Conservation (phyloP, 2,329 filamentous ascomycete species). For the Exophiala phaeomuriformis region DNA sequence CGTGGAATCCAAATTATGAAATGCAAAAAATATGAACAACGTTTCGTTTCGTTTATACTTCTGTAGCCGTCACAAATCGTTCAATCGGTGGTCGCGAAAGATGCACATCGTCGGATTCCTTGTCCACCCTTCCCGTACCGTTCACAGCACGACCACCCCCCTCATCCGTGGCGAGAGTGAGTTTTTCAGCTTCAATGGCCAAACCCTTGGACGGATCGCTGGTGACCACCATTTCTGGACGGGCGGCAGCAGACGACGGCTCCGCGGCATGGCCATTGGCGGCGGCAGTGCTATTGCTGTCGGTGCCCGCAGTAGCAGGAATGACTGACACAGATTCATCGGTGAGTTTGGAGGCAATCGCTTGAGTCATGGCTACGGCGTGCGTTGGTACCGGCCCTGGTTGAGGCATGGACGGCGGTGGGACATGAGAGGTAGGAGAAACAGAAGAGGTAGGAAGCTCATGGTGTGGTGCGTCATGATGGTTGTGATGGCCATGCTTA, state of each 20-base stretch:
- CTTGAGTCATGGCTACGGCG: conserved; percentile 14
- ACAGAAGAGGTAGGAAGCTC: not conserved
- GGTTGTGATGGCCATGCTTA: too few species aligned
- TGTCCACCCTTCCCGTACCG: not conserved
- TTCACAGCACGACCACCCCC: not conserved
- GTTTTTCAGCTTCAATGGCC: conserved; percentile 22
- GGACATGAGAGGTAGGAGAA: not conserved
- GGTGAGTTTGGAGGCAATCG: conserved; percentile 12
- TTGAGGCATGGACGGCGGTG: conserved; percentile 17
- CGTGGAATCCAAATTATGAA: too few species aligned
- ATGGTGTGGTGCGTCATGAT: not conserved
- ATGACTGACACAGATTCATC: conserved; percentile 20
- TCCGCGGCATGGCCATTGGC: conserved; percentile 15
- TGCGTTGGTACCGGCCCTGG: conserved; percentile 20
- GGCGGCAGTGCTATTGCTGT: too few species aligned
- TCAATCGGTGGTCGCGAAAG: conserved; percentile 18
- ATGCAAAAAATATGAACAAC: too few species aligned
- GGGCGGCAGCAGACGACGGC: not conserved
- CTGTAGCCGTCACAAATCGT: conserved; percentile 25
- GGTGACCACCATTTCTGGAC: conserved; percentile 20
- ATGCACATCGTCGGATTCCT: not conserved
- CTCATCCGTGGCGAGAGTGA: conserved; percentile 6
- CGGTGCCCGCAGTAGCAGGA: conserved; percentile 5
- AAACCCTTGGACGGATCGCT: conserved; percentile 23
- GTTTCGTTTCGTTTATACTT: conserved; percentile 4